Percentiles rank a stretch among this genome's conserved stretches.
Conservation (phyloP, 441 rosid genomes). For the Kokia cookei region DNA sequence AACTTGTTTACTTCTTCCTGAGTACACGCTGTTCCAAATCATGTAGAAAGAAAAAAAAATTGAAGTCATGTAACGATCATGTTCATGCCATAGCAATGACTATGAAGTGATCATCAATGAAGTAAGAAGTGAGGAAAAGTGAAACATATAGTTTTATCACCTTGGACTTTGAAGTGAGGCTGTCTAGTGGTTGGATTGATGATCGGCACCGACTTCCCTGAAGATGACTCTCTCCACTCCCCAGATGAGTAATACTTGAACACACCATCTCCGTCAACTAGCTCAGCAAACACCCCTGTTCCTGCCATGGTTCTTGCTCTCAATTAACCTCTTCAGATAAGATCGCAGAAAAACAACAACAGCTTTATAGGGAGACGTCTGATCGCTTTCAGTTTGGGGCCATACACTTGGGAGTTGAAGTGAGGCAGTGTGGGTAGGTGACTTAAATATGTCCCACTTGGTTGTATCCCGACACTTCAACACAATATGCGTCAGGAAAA, state of each 20-base stretch:
- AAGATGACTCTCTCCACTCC: slow-evolving; percentile 73
- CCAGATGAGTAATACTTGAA: slow-evolving; percentile 77
- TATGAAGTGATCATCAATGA: not conserved
- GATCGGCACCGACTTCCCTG: slow-evolving; percentile 73
- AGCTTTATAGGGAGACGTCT: not conserved
- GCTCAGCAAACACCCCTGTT: slow-evolving; percentile 63
- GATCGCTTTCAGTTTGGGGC: not conserved
- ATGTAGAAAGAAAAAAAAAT: not conserved
- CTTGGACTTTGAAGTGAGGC: slow-evolving; percentile 90
- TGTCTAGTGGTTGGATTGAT: slow-evolving; percentile 80
- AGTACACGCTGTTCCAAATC: slow-evolving; percentile 54
- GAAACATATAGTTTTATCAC: slow-evolving; percentile 18
- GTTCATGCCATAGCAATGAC: not conserved
- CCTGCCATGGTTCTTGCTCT: slow-evolving; percentile 54
- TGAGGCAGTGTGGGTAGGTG: not conserved
- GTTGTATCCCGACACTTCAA: not conserved
- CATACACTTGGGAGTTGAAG: not conserved
- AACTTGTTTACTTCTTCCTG: slow-evolving; percentile 90
- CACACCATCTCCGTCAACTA: slow-evolving; percentile 57
- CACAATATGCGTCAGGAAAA: not conserved
- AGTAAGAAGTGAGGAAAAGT: not conserved
- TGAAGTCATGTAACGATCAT: not conserved
- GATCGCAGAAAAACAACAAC: not conserved
- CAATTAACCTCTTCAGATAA: not conserved
- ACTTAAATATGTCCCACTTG: not conserved